Percentiles rank a stretch among this genome's conserved stretches.
These are phyloP conservation scores for Gloeophyllum trabeum DNA, from an alignment of 768 basidiomycete genomes.

Conservation along the genomic window DNA sequence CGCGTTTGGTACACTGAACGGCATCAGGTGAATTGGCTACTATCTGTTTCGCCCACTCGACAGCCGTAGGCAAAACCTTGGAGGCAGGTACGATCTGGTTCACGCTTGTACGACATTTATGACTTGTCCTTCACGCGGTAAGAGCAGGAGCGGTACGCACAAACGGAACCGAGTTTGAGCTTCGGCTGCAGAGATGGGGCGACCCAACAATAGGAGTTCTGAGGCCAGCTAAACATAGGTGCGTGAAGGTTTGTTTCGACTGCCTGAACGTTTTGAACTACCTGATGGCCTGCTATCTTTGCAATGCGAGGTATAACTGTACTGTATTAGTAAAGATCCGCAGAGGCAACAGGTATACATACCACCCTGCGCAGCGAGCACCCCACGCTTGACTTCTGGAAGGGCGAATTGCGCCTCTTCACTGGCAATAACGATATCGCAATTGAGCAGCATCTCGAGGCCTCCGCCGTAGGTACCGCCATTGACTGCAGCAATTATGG, in stretches of 20 bases:
- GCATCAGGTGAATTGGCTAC: slow-evolving; percentile 65
- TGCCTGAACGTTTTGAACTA: slow-evolving; percentile 16
- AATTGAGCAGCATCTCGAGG: slow-evolving; percentile 44
- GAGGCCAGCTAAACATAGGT: slow-evolving; percentile 48
- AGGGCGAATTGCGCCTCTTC: slow-evolving; percentile 60
- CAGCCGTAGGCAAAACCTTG: slow-evolving; percentile 47
- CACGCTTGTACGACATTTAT: no score
- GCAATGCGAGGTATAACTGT: slow-evolving; percentile 60
- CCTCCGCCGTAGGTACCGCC: slow-evolving; percentile 39
- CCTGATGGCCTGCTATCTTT: slow-evolving; percentile 66
- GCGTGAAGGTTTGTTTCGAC: slow-evolving; percentile 1
- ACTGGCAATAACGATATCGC: slow-evolving; percentile 64
- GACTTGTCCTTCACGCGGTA: no score
- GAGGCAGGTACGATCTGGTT: slow-evolving; percentile 53
- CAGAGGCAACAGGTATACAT: not conserved
- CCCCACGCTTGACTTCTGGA: slow-evolving; percentile 72
- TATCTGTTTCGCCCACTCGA: slow-evolving; percentile 50
- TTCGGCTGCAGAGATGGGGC: slow-evolving; percentile 52
- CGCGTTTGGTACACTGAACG: slow-evolving; percentile 67
- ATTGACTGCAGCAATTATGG: slow-evolving; percentile 72
- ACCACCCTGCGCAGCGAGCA: slow-evolving; percentile 66
- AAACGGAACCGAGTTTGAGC: slow-evolving; percentile 66
- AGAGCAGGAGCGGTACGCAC: slow-evolving; percentile 26
- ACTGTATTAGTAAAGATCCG: slow-evolving; percentile 4
- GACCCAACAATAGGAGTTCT: slow-evolving; percentile 67